Evolutionary conservation across 2,329 filamentous ascomycete genomes (phyloP), one percentile per base, ranked within the genome.

Genomic region (Cladosporium sp.): DNA sequence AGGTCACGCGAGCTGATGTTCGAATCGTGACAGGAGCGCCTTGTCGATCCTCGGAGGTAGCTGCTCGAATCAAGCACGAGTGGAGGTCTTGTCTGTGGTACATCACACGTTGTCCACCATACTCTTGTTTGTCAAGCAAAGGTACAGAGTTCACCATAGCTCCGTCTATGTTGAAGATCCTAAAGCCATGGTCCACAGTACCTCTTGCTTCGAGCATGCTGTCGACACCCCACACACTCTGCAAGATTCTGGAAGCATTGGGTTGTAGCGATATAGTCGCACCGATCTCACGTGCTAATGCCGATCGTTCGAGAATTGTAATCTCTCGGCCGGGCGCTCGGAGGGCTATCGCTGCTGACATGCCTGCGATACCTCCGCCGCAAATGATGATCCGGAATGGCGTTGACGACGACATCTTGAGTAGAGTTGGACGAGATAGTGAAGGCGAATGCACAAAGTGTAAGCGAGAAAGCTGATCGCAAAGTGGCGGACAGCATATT

Each of bases 51-150:
- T 52, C 22, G 11, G 60, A 64, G 0, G 58, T 69, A 12, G 69
- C 70, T 6, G 69, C 70, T 5, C 61, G 43, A 8, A 64, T 63
- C 1, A 75, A 64, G 15, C 69, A 71, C 4, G 66, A 58, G 61
- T 77, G 75, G 0, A 77, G 63, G 59, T 78, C 76, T 49, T 75
- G 74, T 19, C 75, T 68, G 59, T 78, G 75, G 58, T 75, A 77
- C 42, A 77, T 66, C 51, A 77, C 70, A 8, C 74, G 67, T 54
- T 76, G 71, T 8, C 73, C 74, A 3, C 73, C 75, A 58, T 74
- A 76, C 28, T 68, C 64, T 7, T 61, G 63, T 19, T 65, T 69
- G 14, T 64, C 61, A 11, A 75, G 62, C 3, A 66, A 62, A 9
- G 57, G 58, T 19, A 77, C 70, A 17, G 72, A 68, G 3, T 69